Evolutionary conservation across 202 grass and related monocot genomes (phyloP).

Genomic region (Dendrocalamus latiflorus): DNA sequence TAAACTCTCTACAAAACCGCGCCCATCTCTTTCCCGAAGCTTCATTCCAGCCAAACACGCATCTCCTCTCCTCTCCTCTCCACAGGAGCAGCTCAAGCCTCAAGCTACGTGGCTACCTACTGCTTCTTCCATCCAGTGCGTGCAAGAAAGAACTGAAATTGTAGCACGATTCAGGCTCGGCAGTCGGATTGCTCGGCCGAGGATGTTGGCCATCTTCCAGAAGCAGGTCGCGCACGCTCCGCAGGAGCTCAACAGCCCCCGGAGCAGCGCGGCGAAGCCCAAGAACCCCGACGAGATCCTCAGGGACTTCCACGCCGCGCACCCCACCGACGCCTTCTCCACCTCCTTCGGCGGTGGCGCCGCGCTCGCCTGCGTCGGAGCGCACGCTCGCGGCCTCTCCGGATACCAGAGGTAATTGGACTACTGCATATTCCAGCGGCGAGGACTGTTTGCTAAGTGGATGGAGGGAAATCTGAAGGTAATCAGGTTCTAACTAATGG

Average conservation of each 20-base stretch:
- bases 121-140: neutral
- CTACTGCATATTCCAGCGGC: neutral
- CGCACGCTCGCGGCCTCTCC: neutral
- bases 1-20: conserved; percentile 16
- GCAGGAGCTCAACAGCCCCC: conserved; percentile 72
- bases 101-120: neutral
- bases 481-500: neutral
- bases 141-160: rapidly evolving
- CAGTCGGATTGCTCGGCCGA: neutral
- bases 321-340: conserved; percentile 50
- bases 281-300: conserved; percentile 82
- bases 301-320: conserved; percentile 55
- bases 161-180: neutral
- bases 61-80: neutral
- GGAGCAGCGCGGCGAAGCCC: conserved; percentile 29
- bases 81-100: neutral
- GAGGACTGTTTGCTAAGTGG: neutral
- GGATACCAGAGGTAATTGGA: conserved; percentile 31
- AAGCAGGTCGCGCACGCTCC: conserved; percentile 86
- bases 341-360: conserved; percentile 71
- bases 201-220: conserved; percentile 83
- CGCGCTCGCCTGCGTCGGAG: conserved; percentile 65
- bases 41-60: conserved; percentile 15
- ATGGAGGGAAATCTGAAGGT: neutral
- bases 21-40: neutral